Conservation (phyloP, 208 protist genomes). For the Entamoeba histolytica region DNA sequence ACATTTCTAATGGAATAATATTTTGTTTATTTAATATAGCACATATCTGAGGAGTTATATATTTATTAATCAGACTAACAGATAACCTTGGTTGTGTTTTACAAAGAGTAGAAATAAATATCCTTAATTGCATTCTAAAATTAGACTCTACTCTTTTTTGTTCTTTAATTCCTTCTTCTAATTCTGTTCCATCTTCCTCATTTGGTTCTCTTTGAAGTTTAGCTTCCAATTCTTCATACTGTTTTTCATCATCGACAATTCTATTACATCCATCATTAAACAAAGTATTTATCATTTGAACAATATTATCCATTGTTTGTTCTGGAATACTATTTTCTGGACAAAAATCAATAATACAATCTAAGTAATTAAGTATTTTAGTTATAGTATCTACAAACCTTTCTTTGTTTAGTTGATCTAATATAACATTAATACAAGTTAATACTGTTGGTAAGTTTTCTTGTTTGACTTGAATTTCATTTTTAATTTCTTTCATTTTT, state of each 20-base stretch:
- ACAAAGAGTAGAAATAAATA: background rate
- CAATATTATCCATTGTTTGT: background rate
- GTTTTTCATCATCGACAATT: background rate
- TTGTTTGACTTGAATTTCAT: background rate
- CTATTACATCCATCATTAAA: background rate
- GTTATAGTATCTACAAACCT: background rate
- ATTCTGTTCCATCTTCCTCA: background rate
- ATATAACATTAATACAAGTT: background rate
- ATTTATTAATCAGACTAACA: background rate
- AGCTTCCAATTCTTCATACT: too few species aligned
- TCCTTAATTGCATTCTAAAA: background rate
- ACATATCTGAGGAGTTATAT: background rate
- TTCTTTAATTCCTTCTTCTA: background rate
- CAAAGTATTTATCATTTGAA: background rate
- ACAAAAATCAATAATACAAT: background rate
- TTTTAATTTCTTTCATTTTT: too few species aligned
- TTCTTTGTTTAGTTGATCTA: background rate
- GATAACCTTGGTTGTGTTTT: background rate
- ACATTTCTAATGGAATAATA: background rate
- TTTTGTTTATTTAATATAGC: background rate
- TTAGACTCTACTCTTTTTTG: background rate
- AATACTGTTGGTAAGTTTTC: background rate
- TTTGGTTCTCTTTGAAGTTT: background rate
- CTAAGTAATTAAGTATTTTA: background rate
- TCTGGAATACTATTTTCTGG: background rate